Evolutionary conservation across 2,329 filamentous ascomycete genomes (phyloP), one percentile per base, ranked within the genome.

Genomic region (Sodiomyces alkalinus): DNA sequence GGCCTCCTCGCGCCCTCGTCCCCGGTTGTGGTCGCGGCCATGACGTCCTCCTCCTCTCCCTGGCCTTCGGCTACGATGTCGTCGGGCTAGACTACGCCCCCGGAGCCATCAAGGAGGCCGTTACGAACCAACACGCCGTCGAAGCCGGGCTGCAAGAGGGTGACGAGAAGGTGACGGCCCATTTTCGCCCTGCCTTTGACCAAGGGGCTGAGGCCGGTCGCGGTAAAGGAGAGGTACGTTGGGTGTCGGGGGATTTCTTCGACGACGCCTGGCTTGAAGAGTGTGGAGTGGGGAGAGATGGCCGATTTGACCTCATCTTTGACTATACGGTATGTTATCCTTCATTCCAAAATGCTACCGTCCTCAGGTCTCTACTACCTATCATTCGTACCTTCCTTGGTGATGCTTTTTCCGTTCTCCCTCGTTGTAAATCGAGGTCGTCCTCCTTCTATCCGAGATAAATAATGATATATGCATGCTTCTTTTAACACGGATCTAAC

Each of bases 21-120:
- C 80, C 83, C 1, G 83, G 82, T 5, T 92, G 83, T 50, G 85
- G 83, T 0, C 67, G 69, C 26, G 85, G 83, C 5, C 78, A 90
- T 44, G 85, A 92, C 53, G 79, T 83, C 2, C 60, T 82, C 7
- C 59, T 92, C 20, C 59, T 92, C 20, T 63, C 92, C 24, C 68
- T 74, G 27, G 69, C 70, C 7, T 70, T 76, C 43, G 83, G 83
- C 1, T 90, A 80, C 47, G 77, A 92, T 51, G 72, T 74, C 2
- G 74, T 70, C 42, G 85, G 81, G 0, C 53, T 92, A 2, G 83
- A 92, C 45, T 64, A 68, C 31, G 74, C 73, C 24, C 43, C 57
- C 7, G 44, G 41, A 10, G 63, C 60, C 3, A 39, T 60, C 7
- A 48, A 58, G 8, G 54, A 55, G 19, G 69, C 68, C 2, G 44